Evolutionary conservation across 2,329 filamentous ascomycete genomes (phyloP).

Genomic region (Albophoma yamanashiensis): DNA sequence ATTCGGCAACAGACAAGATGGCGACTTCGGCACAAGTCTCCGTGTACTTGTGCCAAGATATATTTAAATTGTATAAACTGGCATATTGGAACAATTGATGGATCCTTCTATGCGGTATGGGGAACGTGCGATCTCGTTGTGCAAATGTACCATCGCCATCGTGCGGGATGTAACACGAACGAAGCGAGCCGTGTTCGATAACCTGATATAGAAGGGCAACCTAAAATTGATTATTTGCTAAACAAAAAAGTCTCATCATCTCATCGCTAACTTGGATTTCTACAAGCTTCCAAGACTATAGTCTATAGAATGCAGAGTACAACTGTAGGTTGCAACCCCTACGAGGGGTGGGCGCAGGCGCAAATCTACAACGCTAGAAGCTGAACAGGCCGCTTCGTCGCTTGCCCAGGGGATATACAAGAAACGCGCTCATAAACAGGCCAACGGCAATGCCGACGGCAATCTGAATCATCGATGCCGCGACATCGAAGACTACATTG

Average conservation of each 20-base stretch:
- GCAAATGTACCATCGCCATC: not conserved
- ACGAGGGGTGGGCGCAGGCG: not conserved
- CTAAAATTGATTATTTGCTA: not conserved
- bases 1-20: not conserved
- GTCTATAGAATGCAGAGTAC: not conserved
- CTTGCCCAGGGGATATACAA: conserved; percentile 39
- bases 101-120: not conserved
- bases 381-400: conserved; percentile 38
- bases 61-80: not conserved
- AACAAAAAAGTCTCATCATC: not conserved
- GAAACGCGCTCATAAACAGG: conserved; percentile 35
- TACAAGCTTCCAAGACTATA: not conserved
- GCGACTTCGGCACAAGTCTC: not conserved
- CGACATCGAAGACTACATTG: conserved; percentile 30
- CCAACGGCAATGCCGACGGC: conserved; percentile 41
- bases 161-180: not conserved
- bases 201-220: not conserved
- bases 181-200: not conserved
- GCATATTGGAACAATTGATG: not conserved
- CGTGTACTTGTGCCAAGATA: not conserved
- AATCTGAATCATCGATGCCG: conserved; percentile 40
- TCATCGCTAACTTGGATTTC: not conserved
- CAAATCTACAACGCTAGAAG: conserved; percentile 18
- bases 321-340: not conserved
- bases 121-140: not conserved